Percentiles rank a stretch among this genome's conserved stretches.
Conservation (phyloP, 2,329 filamentous ascomycete genomes). For the Phyllosticta capitalensis region DNA sequence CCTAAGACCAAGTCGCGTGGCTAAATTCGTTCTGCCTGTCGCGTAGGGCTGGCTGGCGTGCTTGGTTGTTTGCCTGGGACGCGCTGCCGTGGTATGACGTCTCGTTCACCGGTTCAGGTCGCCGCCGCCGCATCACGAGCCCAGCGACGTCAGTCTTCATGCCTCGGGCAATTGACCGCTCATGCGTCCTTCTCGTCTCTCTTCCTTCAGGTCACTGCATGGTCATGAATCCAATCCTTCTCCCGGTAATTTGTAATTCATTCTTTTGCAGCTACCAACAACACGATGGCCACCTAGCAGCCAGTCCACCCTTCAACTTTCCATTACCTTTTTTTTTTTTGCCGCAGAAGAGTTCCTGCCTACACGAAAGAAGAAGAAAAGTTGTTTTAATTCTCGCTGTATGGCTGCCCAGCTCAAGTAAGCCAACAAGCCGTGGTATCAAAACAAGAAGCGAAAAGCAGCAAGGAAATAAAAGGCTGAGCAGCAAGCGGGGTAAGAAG, state of each 20-base stretch:
- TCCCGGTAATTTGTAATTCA: neutral
- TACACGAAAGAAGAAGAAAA: neutral
- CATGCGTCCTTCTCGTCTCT: neutral
- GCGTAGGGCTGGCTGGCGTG: neutral
- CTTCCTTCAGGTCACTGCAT: neutral
- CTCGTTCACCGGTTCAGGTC: neutral
- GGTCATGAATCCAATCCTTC: neutral
- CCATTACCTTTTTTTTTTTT: neutral
- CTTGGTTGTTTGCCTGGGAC: neutral
- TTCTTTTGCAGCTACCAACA: neutral
- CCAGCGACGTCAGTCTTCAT: neutral
- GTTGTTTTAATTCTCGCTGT: conserved; percentile 11
- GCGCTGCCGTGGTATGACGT: neutral
- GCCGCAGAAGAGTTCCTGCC: conserved; percentile 1
- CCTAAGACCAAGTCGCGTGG: neutral
- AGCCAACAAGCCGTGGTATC: conserved; percentile 13
- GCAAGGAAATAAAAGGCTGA: conserved; percentile 4
- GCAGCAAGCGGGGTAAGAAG: neutral
- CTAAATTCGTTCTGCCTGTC: neutral
- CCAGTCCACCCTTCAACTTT: neutral
- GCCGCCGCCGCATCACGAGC: neutral
- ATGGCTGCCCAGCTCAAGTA: conserved; percentile 9
- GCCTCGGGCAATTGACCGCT: neutral
- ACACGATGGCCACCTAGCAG: neutral
- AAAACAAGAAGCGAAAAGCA: conserved; percentile 6